A percentile compares a stretch with the other conserved stretches of the same genome.
Conservation (phyloP, 2,329 filamentous ascomycete species). For the Aureobasidium subglaciale region DNA sequence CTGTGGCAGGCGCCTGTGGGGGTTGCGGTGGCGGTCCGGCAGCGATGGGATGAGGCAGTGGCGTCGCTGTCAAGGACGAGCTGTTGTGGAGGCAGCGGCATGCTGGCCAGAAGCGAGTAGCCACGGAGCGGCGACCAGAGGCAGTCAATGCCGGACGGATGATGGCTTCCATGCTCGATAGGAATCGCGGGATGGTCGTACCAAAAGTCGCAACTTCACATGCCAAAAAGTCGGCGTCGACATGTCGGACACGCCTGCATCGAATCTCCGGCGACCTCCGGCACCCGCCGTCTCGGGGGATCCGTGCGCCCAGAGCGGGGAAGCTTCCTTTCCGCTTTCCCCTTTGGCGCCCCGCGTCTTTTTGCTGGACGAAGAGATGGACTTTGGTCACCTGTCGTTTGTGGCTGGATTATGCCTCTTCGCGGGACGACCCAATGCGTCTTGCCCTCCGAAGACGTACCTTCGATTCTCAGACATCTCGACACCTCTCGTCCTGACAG, state of each 20-base stretch:
- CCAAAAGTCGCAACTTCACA: neutral
- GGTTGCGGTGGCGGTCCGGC: constrained; percentile 54
- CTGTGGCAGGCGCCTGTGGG: constrained; percentile 43
- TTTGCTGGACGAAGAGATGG: neutral
- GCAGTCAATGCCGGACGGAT: constrained; percentile 20
- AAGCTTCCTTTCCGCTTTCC: neutral
- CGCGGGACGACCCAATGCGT: neutral
- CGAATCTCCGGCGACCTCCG: neutral
- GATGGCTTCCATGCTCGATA: constrained; percentile 6
- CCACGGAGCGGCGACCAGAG: constrained; percentile 23
- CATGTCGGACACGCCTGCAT: too few species aligned
- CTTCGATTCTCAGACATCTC: neutral
- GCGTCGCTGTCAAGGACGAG: constrained; percentile 41
- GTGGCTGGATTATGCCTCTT: neutral
- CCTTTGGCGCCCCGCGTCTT: neutral
- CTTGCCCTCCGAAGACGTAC: neutral
- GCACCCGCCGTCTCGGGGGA: neutral
- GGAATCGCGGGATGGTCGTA: neutral
- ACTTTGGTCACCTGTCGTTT: neutral
- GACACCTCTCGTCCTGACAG: neutral
- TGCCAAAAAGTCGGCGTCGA: neutral
- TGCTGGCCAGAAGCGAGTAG: neutral
- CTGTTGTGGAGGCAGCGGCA: constrained; percentile 35
- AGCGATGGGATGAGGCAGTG: constrained; percentile 50
- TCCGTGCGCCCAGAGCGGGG: neutral